Conservation (phyloP, 352 stramenopile species). For the Phytophthora crassamura region DNA sequence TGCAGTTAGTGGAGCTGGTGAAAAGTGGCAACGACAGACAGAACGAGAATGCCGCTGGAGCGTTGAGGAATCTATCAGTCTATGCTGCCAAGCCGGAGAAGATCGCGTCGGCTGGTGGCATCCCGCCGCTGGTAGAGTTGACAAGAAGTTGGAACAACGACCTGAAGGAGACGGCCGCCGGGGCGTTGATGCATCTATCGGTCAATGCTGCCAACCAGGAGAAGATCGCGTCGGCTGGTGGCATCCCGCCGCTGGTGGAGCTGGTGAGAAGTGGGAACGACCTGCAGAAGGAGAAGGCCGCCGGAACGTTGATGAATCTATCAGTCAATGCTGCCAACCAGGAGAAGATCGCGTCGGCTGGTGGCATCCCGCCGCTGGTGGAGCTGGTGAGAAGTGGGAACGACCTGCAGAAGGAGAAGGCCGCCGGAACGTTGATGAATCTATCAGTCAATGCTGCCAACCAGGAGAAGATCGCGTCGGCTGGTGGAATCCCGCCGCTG, state of each 20-base stretch:
- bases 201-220: background rate
- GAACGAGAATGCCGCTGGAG: background rate
- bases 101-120: slow-evolving; percentile 1
- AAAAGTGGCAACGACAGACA: background rate
- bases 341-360: no score
- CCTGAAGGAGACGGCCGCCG: background rate
- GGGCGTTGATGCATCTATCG: background rate
- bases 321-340: no score
- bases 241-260: background rate
- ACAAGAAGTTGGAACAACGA: background rate
- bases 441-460: no score
- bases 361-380: no score
- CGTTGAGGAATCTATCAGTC: background rate
- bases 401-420: no score
- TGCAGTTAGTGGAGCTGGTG: background rate
- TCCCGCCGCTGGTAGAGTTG: background rate
- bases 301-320: background rate
- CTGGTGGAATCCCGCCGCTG: background rate
- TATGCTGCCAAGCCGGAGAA: background rate
- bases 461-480: background rate
- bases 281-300: background rate
- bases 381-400: no score
- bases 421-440: no score
- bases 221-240: background rate
- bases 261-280: no score